phyloP scores from a whole-genome alignment of 148 eudicot species.

The Chenopodium album region DNA sequence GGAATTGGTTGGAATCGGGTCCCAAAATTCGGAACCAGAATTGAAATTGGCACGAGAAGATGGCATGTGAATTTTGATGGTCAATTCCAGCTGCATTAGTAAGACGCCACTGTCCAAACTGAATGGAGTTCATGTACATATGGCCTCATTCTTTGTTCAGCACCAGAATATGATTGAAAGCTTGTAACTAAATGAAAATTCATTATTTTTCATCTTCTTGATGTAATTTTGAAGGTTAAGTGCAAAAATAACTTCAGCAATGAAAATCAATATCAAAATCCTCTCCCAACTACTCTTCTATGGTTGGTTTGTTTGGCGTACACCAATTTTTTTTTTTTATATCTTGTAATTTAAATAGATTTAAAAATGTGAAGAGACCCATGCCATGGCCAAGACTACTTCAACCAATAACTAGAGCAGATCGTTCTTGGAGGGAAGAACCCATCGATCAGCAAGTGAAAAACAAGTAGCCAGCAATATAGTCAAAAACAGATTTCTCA shows the following conservation, averaged over 20 bases:
- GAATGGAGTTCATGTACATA: neutral
- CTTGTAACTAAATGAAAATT: neutral
- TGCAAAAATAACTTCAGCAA: neutral
- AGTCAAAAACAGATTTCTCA: too few relatives aligned
- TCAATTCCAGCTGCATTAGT: neutral
- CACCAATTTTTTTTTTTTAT: too few relatives aligned
- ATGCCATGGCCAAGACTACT: too few relatives aligned
- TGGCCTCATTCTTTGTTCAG: neutral
- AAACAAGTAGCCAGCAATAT: too few relatives aligned
- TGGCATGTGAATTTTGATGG: constrained; percentile 38
- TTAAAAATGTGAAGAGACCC: too few relatives aligned
- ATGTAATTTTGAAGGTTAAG: neutral
- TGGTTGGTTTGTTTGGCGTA: too few relatives aligned
- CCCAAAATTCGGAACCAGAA: too few relatives aligned
- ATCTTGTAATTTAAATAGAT: too few relatives aligned
- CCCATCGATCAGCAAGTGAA: too few relatives aligned
- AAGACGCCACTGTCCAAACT: neutral
- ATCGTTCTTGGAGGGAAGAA: too few relatives aligned
- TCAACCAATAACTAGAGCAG: too few relatives aligned
- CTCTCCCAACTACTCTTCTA: neutral
- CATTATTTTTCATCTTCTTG: neutral
- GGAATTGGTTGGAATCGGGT: too few relatives aligned
- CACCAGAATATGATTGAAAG: neutral
- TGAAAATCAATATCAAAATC: neutral
- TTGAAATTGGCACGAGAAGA: constrained; percentile 32